phyloP scores from a whole-genome alignment of 2,329 filamentous ascomycete species.

The Colletotrichum tropicale region DNA sequence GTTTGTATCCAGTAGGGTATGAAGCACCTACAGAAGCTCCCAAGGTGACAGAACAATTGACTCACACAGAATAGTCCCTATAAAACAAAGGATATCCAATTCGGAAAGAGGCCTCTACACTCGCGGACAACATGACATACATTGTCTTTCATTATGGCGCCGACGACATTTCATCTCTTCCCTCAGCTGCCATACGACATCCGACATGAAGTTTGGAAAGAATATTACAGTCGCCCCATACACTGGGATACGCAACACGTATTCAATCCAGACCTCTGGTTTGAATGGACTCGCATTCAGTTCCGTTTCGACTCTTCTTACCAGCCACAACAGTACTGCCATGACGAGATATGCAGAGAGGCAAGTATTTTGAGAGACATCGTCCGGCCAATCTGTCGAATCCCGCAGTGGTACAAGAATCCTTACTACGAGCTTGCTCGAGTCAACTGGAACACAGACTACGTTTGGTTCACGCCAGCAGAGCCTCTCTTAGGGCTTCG shows the following conservation, averaged over 20 bases:
- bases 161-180: not conserved
- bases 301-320: not conserved
- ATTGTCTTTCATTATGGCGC: not conserved
- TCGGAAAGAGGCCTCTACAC: not conserved
- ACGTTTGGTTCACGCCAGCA: not conserved
- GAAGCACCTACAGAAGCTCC: not conserved
- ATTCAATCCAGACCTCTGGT: not conserved
- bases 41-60: not conserved
- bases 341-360: not conserved
- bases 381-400: rapidly evolving
- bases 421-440: not conserved
- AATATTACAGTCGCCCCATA: not conserved
- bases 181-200: not conserved
- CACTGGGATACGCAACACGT: not conserved
- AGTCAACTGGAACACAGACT: not conserved
- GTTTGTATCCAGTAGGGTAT: not conserved
- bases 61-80: not conserved
- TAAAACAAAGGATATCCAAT: not conserved
- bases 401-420: rapidly evolving
- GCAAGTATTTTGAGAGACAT: not conserved
- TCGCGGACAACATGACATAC: not conserved
- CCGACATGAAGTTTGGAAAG: not conserved
- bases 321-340: not conserved
- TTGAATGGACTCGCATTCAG: not conserved
- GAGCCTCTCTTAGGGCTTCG: not conserved